Conservation (phyloP, 2,329 filamentous ascomycete species). For the Ustulina deusta region DNA sequence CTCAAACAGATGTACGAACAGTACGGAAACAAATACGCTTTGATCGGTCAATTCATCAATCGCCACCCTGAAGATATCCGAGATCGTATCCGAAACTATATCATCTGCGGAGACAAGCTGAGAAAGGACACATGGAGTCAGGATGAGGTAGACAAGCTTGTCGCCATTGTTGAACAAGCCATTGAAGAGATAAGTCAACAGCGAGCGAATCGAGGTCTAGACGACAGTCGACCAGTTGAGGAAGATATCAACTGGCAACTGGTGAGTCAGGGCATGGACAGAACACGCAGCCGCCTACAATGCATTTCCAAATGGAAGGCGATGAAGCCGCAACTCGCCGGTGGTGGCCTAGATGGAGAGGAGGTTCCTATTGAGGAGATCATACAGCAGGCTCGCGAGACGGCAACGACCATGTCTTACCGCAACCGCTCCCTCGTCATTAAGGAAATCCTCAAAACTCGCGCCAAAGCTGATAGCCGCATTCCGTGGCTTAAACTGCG, state of each 20-base stretch:
- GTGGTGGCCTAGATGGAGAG: constrained; percentile 45
- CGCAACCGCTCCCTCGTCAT: constrained; percentile 47
- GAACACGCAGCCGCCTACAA: constrained; percentile 73
- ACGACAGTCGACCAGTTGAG: constrained; percentile 56
- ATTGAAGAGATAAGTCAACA: constrained; percentile 61
- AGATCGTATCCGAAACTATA: constrained; percentile 77
- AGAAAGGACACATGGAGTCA: constrained; percentile 69
- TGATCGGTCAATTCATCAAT: constrained; percentile 71
- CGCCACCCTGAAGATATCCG: constrained; percentile 74
- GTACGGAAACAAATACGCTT: constrained; percentile 69
- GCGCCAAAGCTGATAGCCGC: constrained; percentile 44
- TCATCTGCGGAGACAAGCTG: constrained; percentile 67
- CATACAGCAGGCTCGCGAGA: constrained; percentile 47
- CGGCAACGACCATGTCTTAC: constrained; percentile 43
- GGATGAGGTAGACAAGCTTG: constrained; percentile 68
- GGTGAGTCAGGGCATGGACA: constrained; percentile 72
- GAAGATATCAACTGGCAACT: constrained; percentile 74
- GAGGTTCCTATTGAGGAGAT: constrained; percentile 41
- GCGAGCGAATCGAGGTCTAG: constrained; percentile 48
- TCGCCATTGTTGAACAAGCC: constrained; percentile 64
- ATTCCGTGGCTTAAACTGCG: constrained; percentile 50
- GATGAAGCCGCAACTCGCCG: constrained; percentile 48
- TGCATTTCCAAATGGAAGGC: constrained; percentile 76
- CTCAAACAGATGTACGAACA: constrained; percentile 60
- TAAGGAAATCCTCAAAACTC: constrained; percentile 44